Evolutionary conservation across 2,329 filamentous ascomycete genomes (phyloP), one percentile per base, ranked within the genome.

Genomic region (Orbilia ellipsospora): DNA sequence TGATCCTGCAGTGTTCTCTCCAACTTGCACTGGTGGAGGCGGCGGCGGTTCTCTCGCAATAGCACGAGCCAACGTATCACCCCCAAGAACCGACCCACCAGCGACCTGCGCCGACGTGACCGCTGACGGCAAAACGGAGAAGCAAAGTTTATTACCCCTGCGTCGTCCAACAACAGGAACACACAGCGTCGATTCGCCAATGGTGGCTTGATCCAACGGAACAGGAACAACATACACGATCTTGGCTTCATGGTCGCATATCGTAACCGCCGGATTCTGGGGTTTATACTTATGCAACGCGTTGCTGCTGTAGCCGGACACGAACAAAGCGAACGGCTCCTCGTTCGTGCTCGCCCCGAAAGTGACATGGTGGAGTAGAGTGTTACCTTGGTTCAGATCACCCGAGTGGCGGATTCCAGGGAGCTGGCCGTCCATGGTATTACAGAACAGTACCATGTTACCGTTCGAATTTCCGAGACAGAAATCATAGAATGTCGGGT

Each of bases 401-500:
- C 79, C 79, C 18, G 78, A 79, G 57, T 80, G 79, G 1, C 20
- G 28, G n/a, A 79, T 59, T 7, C 79, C 79, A 1, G 59, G 42
- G n/a, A 80, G 78, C 3, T 73, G 72, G 6, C 10, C 7, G 36
- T 75, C 44, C 2, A 64, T 28, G 18, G 10, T 77, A 23, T 79
- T 76, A 50, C 18, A 44, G 51, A 61, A 80, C 28, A 79, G 79
- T 12, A 76, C 62, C 16, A 78, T 76, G 2, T 77, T 77, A 31
- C 72, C 70, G 2, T 63, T 60, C 15, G 77, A 55, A 52, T 79
- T 77, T 55, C 78, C 79, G 3, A 80, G 52, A 61, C 79, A 80
- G 44, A 80, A 78, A 60, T 80, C 79, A 28, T 79, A 80, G 56
- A 78, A 80, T n/a, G 78, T 80, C 7, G 79, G 79, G 1, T 63